Evolutionary conservation across 495 filamentous ascomycete species (phyloP).

Genomic region (Aspergillus carlsbadensis): DNA sequence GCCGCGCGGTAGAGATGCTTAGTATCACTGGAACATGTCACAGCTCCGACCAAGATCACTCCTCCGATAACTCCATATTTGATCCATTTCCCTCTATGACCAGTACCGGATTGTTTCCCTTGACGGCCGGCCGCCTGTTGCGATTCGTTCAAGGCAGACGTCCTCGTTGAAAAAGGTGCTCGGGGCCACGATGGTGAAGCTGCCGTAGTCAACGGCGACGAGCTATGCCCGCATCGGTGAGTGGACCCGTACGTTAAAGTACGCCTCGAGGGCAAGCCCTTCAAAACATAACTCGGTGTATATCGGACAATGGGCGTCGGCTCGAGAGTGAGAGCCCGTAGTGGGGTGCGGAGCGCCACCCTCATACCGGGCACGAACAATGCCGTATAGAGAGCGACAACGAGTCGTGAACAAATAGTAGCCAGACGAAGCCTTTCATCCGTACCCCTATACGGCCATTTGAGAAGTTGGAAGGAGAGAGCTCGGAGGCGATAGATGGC

Average conservation of each 20-base stretch:
- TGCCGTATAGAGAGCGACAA: conserved; percentile 18
- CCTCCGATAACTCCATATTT: conserved; percentile 53
- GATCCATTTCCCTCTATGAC: conserved; percentile 30
- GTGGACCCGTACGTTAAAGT: conserved; percentile 2
- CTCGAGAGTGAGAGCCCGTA: conserved; percentile 38
- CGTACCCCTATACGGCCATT: conserved; percentile 13
- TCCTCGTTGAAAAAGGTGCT: conserved; percentile 12
- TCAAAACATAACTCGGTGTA: conserved; percentile 15
- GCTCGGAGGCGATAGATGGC: not conserved
- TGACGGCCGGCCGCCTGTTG: conserved; percentile 15
- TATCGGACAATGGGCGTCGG: conserved; percentile 32
- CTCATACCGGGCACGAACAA: conserved; percentile 38
- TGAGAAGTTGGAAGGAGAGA: not conserved
- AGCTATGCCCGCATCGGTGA: conserved; percentile 1
- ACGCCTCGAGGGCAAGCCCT: conserved; percentile 9
- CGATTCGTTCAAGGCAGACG: conserved; percentile 18
- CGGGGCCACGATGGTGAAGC: not conserved
- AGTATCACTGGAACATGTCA: conserved; percentile 69
- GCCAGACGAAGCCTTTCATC: conserved; percentile 6
- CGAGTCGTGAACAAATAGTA: conserved; percentile 7
- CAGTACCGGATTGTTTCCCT: conserved; percentile 15
- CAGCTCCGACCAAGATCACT: conserved; percentile 52
- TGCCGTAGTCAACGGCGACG: conserved; percentile 2
- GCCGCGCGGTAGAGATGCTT: conserved; percentile 72
- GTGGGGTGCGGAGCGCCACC: conserved; percentile 35